Percentiles rank a stretch among this genome's conserved stretches.
Conservation (phyloP, 2,329 filamentous ascomycete genomes). For the Dryadomyces quercivorus region DNA sequence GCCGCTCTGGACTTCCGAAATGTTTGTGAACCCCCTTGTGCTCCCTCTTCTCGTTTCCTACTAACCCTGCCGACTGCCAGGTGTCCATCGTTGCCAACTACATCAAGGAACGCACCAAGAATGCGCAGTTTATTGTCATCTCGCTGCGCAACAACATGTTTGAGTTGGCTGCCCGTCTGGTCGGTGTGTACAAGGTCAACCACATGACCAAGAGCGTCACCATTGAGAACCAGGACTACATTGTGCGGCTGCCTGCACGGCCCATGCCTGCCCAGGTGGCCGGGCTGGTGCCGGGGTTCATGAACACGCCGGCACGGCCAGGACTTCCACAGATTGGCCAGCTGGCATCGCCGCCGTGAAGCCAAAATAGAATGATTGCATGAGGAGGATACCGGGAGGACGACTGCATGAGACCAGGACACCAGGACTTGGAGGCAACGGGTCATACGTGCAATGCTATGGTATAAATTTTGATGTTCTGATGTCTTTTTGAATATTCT, state of each 20-base stretch:
- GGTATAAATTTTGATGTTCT: neutral
- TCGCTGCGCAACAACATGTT: conserved; percentile 99
- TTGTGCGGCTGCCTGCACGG: conserved; percentile 23
- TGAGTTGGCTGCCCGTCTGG: conserved; percentile 85
- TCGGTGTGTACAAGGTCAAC: conserved; percentile 98
- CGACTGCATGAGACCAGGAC: neutral
- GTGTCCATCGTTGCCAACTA: conserved; percentile 97
- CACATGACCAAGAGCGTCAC: conserved; percentile 95
- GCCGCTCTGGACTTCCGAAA: conserved; percentile 96
- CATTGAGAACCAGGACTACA: conserved; percentile 75
- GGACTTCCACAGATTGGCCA: conserved; percentile 5
- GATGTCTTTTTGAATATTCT: neutral
- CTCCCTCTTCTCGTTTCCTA: neutral
- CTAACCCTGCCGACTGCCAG: conserved; percentile 26
- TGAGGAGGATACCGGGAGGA: neutral
- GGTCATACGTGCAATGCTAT: neutral
- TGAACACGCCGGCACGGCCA: conserved; percentile 8
- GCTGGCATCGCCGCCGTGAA: conserved; percentile 10
- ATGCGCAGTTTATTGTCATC: conserved; percentile 98
- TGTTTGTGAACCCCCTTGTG: conserved; percentile 42
- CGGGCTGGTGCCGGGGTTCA: neutral
- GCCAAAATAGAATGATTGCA: neutral
- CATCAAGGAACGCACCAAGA: conserved; percentile 98
- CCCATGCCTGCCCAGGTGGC: neutral
- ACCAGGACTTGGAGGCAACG: neutral